These are phyloP conservation scores for Agaricus subrufescens DNA, from an alignment of 768 basidiomycete species.

Conservation along the genomic window DNA sequence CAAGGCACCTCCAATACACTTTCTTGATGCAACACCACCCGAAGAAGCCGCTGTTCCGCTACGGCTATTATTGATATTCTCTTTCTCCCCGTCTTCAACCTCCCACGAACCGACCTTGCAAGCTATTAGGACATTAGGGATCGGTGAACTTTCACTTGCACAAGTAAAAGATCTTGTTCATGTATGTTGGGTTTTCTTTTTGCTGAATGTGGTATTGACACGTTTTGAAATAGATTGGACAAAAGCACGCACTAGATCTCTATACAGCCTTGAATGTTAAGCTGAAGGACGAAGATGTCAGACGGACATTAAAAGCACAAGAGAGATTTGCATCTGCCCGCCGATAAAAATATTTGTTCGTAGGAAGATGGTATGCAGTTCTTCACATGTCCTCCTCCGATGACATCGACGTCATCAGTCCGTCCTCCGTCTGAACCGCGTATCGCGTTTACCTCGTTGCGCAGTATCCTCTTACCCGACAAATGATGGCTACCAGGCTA, in stretches of 20 bases:
- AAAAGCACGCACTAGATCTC: slow-evolving; percentile 57
- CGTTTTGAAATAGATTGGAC: slow-evolving; percentile 46
- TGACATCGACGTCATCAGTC: too few relatives aligned
- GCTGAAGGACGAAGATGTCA: slow-evolving; percentile 58
- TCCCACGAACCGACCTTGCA: slow-evolving; percentile 39
- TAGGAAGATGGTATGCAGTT: neutral
- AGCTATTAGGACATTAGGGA: slow-evolving; percentile 59
- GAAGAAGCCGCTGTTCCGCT: slow-evolving; percentile 70
- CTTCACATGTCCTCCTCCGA: too few relatives aligned
- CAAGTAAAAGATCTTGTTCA: slow-evolving; percentile 49
- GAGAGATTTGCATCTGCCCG: slow-evolving; percentile 37
- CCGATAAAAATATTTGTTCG: slow-evolving; percentile 8
- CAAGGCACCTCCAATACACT: slow-evolving; percentile 56
- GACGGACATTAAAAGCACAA: slow-evolving; percentile 56
- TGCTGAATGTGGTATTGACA: neutral
- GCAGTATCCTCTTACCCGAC: too few relatives aligned
- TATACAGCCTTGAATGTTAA: slow-evolving; percentile 56
- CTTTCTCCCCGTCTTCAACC: slow-evolving; percentile 40
- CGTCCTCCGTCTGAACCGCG: too few relatives aligned
- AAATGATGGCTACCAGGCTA: too few relatives aligned
- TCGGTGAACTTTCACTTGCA: slow-evolving; percentile 47
- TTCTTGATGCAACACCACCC: slow-evolving; percentile 66
- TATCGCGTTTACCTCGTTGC: too few relatives aligned
- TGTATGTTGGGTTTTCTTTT: slow-evolving; percentile 30
- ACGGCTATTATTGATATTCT: slow-evolving; percentile 59